Conservation (phyloP, 176 grass and related monocot genomes). For the Hyparrhenia diplandra region DNA sequence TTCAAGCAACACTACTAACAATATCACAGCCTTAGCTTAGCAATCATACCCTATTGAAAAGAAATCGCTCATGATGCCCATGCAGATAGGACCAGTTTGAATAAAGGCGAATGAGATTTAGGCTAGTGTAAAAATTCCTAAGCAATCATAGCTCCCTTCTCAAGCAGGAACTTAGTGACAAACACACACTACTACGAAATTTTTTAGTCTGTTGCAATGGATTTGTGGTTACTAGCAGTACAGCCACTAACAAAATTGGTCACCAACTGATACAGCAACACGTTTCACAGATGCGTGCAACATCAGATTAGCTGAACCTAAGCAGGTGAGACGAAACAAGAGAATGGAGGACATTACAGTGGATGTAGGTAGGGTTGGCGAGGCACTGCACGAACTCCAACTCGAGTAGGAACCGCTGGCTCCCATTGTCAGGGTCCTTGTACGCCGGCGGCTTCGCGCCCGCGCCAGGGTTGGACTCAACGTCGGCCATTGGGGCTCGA, state of each 20-base stretch:
- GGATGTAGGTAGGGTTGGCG: conserved; percentile 91
- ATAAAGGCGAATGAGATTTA: background rate
- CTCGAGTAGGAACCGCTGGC: conserved; percentile 78
- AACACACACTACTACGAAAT: background rate
- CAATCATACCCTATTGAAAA: background rate
- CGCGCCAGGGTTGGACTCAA: background rate
- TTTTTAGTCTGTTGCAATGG: background rate
- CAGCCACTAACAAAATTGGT: background rate
- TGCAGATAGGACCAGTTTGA: background rate
- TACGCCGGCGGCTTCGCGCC: conserved; percentile 29
- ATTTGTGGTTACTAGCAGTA: background rate
- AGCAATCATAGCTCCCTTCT: background rate
- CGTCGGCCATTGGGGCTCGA: background rate
- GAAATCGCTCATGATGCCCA: background rate
- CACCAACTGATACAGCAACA: background rate
- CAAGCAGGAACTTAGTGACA: background rate
- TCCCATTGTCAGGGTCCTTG: conserved; percentile 77
- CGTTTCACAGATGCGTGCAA: background rate
- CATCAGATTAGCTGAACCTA: background rate
- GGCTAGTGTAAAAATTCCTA: background rate
- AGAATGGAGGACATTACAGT: conserved; percentile 51
- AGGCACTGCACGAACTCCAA: conserved; percentile 95
- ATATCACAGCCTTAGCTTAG: too few species aligned
- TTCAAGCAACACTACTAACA: background rate
- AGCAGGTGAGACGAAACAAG: background rate